Conservation (phyloP, 2,329 filamentous ascomycete genomes). For the Pseudopyricularia cyperi region DNA sequence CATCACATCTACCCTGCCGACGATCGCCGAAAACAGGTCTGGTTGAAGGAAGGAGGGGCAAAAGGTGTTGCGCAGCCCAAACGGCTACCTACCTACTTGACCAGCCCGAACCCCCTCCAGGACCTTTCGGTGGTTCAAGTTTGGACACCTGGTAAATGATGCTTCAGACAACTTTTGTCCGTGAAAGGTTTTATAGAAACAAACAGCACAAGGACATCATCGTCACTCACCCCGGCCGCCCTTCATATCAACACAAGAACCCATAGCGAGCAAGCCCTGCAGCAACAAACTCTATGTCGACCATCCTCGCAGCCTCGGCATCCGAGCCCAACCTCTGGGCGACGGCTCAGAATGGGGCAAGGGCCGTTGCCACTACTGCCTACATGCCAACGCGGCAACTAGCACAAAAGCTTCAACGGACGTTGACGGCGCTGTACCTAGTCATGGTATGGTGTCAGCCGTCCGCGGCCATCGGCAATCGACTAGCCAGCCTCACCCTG, state of each 20-base stretch:
- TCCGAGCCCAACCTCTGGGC: neutral
- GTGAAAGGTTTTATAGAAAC: too few relatives aligned
- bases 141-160: neutral
- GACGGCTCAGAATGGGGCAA: neutral
- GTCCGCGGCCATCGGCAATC: neutral
- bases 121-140: neutral
- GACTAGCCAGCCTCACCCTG: neutral
- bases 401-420: neutral
- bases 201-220: neutral
- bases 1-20: neutral
- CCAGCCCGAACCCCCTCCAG: neutral
- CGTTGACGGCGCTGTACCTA: neutral
- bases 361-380: neutral
- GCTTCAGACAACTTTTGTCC: neutral
- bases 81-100: neutral
- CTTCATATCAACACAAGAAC: neutral
- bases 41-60: neutral
- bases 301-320: constrained; percentile 4
- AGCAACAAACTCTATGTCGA: neutral
- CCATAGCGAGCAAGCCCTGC: neutral
- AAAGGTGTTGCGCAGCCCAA: neutral
- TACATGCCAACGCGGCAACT: neutral
- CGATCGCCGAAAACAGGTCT: neutral
- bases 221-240: neutral
- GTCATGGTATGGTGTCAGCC: neutral